phyloP scores from a whole-genome alignment of 805 yeast genomes.

The Scheffersomyces amazonensis region DNA sequence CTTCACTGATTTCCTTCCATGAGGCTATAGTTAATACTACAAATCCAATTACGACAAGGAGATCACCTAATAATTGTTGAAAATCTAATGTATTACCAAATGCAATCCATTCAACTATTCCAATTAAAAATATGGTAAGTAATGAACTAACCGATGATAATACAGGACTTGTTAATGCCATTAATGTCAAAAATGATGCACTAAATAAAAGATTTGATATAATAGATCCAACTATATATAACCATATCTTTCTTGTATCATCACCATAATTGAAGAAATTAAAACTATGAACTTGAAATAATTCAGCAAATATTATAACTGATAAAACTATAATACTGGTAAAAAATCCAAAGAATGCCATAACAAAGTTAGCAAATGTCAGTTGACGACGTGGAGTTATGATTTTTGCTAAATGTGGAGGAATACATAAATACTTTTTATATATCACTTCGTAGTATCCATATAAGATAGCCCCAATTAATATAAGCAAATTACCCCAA shows the following conservation, averaged over 20 bases:
- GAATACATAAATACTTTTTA: conserved; percentile 74
- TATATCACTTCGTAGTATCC: conserved; percentile 84
- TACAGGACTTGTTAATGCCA: conserved; percentile 85
- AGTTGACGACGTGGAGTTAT: conserved; percentile 64
- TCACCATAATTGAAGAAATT: conserved; percentile 47
- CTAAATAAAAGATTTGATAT: conserved; percentile 66
- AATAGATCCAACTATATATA: conserved; percentile 50
- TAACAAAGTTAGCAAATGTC: conserved; percentile 75
- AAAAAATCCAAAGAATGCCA: conserved; percentile 61
- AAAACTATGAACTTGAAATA: conserved; percentile 57
- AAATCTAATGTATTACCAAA: conserved; percentile 56
- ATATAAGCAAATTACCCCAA: conserved; percentile 68
- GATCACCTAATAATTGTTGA: conserved; percentile 66
- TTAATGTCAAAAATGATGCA: conserved; percentile 67
- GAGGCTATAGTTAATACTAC: conserved; percentile 59
- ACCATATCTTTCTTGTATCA: conserved; percentile 37
- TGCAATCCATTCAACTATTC: conserved; percentile 67
- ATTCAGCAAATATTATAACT: conserved; percentile 44
- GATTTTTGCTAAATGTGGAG: conserved; percentile 44
- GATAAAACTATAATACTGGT: conserved; percentile 52
- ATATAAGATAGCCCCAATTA: conserved; percentile 70
- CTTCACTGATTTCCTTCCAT: conserved; percentile 61
- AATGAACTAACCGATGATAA: conserved; percentile 67
- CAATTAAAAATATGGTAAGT: conserved; percentile 76
- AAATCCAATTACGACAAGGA: conserved; percentile 69